Evolutionary conservation across 2,329 filamentous ascomycete genomes (phyloP), one percentile per base, ranked within the genome.

Genomic region (Fonsecaea monophora): DNA sequence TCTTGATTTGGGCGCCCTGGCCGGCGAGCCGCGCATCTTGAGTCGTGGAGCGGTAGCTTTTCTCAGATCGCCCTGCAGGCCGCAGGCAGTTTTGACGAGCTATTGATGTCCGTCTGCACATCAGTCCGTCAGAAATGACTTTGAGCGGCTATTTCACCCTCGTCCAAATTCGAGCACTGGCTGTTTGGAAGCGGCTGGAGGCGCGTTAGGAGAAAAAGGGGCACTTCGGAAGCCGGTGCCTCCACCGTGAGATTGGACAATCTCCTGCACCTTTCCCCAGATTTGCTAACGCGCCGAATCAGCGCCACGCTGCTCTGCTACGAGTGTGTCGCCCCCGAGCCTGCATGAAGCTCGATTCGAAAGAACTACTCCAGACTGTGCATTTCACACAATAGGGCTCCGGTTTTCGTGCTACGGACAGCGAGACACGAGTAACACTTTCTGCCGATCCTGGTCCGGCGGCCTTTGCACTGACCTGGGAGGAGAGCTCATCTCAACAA

Each of bases 211-310:
- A 32, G 30, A 25, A 57, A 60, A 66, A 54, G 53, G 50, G 64
- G 54, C 62, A 54, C 57, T 21, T 67, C 60, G 60, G 66, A 64
- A 67, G 45, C 60, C 60, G 56, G 59, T 35, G 62, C 53, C 64
- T 65, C 67, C 67, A 69, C 67, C 59, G 40, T 45, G 64, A 69
- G 67, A 66, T 66, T 67, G 60, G 60, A 58, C 65, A 70, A 70
- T 70, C 45, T 70, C 68, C 56, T 67, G 65, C 56, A 30, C 55
- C 53, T 62, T 68, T 70, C 68, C 68, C 68, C 68, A 67, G 68
- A 61, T 70, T 70, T 67, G 48, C 63, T 30, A 64, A 59, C 9
- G 50, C 34, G 57, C 64, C 67, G 60, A 68, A 68, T 68, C 66
- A 68, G 56, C 62, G 54, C 63, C 62, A 63, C 45, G 21, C 25